Evolutionary conservation across 345 rosid species (phyloP), one percentile per base, ranked within the genome.

Genomic region (Bruguiera gymnorhiza): DNA sequence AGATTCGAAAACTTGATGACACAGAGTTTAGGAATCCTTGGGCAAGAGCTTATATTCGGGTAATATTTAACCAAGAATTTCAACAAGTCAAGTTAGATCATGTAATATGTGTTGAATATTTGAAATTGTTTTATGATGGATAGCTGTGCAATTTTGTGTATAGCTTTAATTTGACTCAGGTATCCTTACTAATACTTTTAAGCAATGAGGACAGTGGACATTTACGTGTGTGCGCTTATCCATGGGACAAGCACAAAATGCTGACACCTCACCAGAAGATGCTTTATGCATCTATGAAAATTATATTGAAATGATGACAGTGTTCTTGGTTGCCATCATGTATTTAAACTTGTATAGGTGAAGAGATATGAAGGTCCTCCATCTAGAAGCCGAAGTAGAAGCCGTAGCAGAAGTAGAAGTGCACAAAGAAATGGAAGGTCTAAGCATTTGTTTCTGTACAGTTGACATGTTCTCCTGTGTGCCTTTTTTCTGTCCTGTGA

Each of bases 11-110:
- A 75, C 97, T 88, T 70, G 89, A 90, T 80, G 97, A 90, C 43
- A 88, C 92, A 3, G 94, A 88, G 80, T 90, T 90, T 80, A 86
- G 82, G 83, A 90, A 88, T 81, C 93, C 97, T 3, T 90, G 94
- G 97, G 87, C 94, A 36, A 86, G 85, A 80, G 79, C 80, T 68
- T 90, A 79, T 76, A 90, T 90, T n/a, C 81, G 87, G 93, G 93
- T 88, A 77, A 61, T 26, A 62, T 59, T 60, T 57, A 26, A 55
- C 23, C 27, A 26, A 6, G 18, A 23, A 23, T 55, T 55, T 55
- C 13, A 26, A 24, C 16, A 13, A 43, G 50, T 43, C 50, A 43
- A 43, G 50, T 43, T 43, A 43, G 50, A 43, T 43, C 50, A 43
- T 3, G 5, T 23, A 23, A 26, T 55, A 8, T 54, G 59, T 8